These are phyloP conservation scores for Ascosphaera aggregata DNA, from an alignment of 2,329 filamentous ascomycete genomes.

Conservation along the genomic window DNA sequence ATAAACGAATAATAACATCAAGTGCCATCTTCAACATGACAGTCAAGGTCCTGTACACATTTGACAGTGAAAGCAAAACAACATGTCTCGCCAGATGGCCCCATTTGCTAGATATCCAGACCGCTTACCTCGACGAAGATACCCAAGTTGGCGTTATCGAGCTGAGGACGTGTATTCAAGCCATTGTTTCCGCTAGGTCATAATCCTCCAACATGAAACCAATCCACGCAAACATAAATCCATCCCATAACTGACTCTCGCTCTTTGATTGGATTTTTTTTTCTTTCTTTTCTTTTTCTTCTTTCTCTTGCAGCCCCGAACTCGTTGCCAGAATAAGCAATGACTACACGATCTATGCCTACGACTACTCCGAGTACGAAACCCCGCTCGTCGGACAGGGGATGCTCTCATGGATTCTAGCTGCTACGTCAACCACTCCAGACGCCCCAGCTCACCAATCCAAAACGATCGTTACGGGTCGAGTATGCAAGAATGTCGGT, in stretches of 20 bases:
- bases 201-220: too few relatives aligned
- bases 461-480: conserved; percentile 54
- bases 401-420: conserved; percentile 68
- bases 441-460: conserved; percentile 34
- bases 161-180: conserved; percentile 64
- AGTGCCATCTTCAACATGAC: conserved; percentile 7
- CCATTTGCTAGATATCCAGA: conserved; percentile 55
- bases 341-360: conserved; percentile 93
- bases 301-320: conserved; percentile 45
- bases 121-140: conserved; percentile 55
- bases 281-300: conserved; percentile 2
- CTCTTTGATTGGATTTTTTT: conserved; percentile 1
- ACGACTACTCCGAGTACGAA: conserved; percentile 90
- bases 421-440: conserved; percentile 32
- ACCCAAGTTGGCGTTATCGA: conserved; percentile 73
- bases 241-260: conserved; percentile 3
- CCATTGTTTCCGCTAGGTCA: conserved; percentile 42
- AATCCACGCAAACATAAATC: too few relatives aligned
- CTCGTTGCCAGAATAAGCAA: conserved; percentile 46
- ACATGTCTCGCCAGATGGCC: conserved; percentile 77
- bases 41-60: conserved; percentile 97
- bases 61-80: conserved; percentile 69
- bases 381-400: conserved; percentile 86
- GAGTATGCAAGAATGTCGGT: conserved; percentile 67
- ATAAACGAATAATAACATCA: not conserved